Evolutionary conservation across 2,329 filamentous ascomycete species (phyloP).

Genomic region (Blastomyces gilchristii): DNA sequence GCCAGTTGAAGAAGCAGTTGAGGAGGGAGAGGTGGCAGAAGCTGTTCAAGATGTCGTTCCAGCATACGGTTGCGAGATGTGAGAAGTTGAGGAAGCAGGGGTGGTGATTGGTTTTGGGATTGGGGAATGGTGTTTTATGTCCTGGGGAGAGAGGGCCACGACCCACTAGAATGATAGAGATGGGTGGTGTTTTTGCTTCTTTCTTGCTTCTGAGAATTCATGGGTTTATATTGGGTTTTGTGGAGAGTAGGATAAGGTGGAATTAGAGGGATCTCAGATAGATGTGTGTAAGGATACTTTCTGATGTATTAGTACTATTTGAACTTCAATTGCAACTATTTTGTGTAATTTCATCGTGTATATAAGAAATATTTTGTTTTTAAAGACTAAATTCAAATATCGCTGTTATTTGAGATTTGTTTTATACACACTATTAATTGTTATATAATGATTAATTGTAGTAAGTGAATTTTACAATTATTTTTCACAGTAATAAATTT

Average conservation of each 20-base stretch:
- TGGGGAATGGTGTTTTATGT: background rate
- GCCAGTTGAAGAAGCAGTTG: slow-evolving; percentile 33
- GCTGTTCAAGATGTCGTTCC: slow-evolving; percentile 37
- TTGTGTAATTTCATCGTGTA: background rate
- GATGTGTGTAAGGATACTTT: background rate
- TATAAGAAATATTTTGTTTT: background rate
- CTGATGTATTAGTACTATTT: background rate
- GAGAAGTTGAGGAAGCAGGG: slow-evolving; percentile 38
- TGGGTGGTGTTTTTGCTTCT: no score
- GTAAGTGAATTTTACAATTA: no score
- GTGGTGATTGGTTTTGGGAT: slow-evolving; percentile 26
- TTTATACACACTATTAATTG: no score
- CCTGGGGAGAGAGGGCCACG: no score
- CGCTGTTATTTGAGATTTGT: no score
- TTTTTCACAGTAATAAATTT: no score
- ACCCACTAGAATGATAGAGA: background rate
- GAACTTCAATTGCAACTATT: background rate
- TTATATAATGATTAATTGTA: no score
- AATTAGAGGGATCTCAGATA: background rate
- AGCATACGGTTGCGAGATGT: slow-evolving; percentile 33
- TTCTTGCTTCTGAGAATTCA: background rate
- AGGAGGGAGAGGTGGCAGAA: slow-evolving; percentile 33
- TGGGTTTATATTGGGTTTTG: background rate
- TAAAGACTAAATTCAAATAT: background rate
- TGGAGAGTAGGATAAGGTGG: background rate